Conservation (phyloP, 345 rosid genomes). For the Theobroma cacao region DNA sequence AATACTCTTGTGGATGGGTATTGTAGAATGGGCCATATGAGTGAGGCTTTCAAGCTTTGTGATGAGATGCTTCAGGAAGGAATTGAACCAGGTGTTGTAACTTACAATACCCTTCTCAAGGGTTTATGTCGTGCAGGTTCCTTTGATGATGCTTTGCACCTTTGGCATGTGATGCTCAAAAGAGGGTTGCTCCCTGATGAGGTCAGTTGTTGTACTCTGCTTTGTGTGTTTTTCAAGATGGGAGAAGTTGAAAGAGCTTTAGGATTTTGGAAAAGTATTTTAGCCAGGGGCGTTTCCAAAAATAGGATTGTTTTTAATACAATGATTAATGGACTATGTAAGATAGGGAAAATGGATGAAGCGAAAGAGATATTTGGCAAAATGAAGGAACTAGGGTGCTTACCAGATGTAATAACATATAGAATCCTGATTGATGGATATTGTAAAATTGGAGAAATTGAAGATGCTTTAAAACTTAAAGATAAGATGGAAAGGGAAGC, state of each 20-base stretch:
- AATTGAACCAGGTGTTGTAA: slow-evolving; percentile 46
- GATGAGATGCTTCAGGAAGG: slow-evolving; percentile 49
- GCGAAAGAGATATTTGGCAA: slow-evolving; percentile 59
- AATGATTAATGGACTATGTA: slow-evolving; percentile 73
- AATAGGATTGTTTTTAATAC: slow-evolving; percentile 56
- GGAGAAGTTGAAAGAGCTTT: slow-evolving; percentile 59
- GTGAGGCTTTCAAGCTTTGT: slow-evolving; percentile 62
- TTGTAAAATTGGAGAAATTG: slow-evolving; percentile 61
- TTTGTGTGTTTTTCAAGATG: slow-evolving; percentile 65
- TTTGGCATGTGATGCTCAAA: slow-evolving; percentile 66
- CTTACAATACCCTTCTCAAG: slow-evolving; percentile 80
- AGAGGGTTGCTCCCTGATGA: slow-evolving; percentile 51
- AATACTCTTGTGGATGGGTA: slow-evolving; percentile 77
- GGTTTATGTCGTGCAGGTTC: slow-evolving; percentile 58
- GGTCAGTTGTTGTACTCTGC: slow-evolving; percentile 66
- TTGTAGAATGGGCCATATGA: slow-evolving; percentile 48
- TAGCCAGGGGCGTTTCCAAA: slow-evolving; percentile 59
- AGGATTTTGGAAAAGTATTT: slow-evolving; percentile 61
- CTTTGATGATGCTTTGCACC: slow-evolving; percentile 49
- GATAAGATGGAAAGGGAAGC: slow-evolving; percentile 46
- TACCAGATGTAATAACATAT: slow-evolving; percentile 68
- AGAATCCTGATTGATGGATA: slow-evolving; percentile 71
- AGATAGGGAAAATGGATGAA: slow-evolving; percentile 60
- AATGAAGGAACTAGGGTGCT: slow-evolving; percentile 56
- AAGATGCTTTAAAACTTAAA: slow-evolving; percentile 61